These are phyloP conservation scores for Tolypocladium inflatum DNA, from an alignment of 2,329 filamentous ascomycete species.

Conservation along the genomic window DNA sequence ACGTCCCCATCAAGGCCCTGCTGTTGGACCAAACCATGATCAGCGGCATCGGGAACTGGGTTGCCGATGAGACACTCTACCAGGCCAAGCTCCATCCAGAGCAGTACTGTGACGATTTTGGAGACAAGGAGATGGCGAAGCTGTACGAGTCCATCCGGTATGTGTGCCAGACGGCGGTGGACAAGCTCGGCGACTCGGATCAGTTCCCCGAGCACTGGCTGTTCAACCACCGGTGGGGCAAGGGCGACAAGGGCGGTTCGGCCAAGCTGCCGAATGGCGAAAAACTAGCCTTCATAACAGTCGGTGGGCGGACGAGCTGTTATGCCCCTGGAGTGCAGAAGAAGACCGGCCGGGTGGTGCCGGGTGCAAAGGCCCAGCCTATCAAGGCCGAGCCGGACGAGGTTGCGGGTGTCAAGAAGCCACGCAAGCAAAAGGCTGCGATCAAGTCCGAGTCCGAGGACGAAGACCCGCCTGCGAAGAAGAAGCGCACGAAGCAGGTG, in stretches of 20 bases:
- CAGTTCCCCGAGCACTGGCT: conserved; percentile 83
- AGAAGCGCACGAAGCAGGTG: conserved; percentile 9
- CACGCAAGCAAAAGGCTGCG: conserved; percentile 13
- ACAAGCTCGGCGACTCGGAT: conserved; percentile 69
- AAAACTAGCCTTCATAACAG: conserved; percentile 76
- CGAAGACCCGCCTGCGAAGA: conserved; percentile 15
- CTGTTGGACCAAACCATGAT: conserved; percentile 82
- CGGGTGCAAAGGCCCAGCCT: conserved; percentile 33
- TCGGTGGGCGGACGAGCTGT: conserved; percentile 85
- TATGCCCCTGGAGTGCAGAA: conserved; percentile 80
- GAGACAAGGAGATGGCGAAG: conserved; percentile 56
- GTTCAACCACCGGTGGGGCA: conserved; percentile 82
- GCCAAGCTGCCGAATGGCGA: conserved; percentile 71
- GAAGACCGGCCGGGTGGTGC: conserved; percentile 47
- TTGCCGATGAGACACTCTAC: conserved; percentile 88
- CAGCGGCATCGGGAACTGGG: conserved; percentile 94
- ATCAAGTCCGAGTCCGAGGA: conserved; percentile 13
- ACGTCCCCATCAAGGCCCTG: conserved; percentile 80
- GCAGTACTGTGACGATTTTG: conserved; percentile 80
- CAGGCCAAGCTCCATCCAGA: conserved; percentile 85
- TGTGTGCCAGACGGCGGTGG: conserved; percentile 73
- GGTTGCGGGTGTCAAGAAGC: conserved; percentile 8
- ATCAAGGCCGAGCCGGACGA: conserved; percentile 16
- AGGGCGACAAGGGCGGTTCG: conserved; percentile 66
- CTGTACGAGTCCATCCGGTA: conserved; percentile 67